Base-by-base conservation (phyloP, 805 yeast species). In the Ogataea paradorogensis region DNA sequence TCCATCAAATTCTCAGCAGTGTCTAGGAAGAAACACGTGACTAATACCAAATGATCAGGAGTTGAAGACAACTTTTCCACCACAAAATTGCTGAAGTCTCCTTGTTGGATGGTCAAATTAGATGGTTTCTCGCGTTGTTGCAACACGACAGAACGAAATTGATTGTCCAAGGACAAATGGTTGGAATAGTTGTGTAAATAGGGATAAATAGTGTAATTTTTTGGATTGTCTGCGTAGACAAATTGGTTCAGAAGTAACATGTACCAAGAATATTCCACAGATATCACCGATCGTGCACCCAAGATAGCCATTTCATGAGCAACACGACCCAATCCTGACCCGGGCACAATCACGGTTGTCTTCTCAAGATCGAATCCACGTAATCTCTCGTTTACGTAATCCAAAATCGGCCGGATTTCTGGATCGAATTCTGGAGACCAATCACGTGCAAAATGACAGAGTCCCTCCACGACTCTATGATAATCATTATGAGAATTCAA, bases 1-100 rank as follows among this genome's bases (percentile, higher is more conserved):
- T 78, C 82, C 47, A 91, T 69, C 34, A 87, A 57, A 54, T 90
- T 86, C 52, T 87, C 95, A 0, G 97, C 97, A 0, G 98, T 91
- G 61, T 91, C 98, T 20, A 91, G 69, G 63, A 91, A 90, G 56
- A 84, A 91, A 4, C 82, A 83, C 0, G 85, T 72, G 3, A 81
- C 75, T 1, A 84, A 67, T 5, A 82, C 72, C 15, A 83, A 63
- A 40, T 71, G 71, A 2, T 74, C 71, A 30, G 66, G 32, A 10
- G 13, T 27, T 4, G 34, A 33, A 11, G 38, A 39, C 33, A 43
- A 33, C 7, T 60, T 48, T 1, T 60, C 55, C 4, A 69, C 38
- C 1, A 62, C 57, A 50, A 83, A 79, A 35, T 68, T 65, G 31
- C 78, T 67, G 55, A 91, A 88, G 60, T 90, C 89, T 11, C 78